phyloP scores from a whole-genome alignment of 2,329 filamentous ascomycete genomes.

The Fusarium mundagurra region DNA sequence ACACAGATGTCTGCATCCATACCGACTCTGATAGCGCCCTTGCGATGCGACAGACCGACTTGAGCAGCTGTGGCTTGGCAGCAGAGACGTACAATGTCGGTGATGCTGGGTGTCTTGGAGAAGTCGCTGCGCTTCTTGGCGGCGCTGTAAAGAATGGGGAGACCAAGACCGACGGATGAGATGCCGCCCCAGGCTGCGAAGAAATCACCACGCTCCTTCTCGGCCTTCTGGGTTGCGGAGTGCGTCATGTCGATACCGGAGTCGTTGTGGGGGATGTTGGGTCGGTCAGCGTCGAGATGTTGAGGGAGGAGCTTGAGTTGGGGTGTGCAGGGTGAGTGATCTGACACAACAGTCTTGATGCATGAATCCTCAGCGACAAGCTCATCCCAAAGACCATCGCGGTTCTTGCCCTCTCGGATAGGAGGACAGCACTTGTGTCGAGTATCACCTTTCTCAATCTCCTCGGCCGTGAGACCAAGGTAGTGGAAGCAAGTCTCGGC shows the following conservation, averaged over 20 bases:
- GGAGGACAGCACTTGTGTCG: conserved; percentile 96
- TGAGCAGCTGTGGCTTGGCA: conserved; percentile 87
- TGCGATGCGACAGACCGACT: conserved; percentile 79
- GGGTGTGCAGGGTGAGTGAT: conserved; percentile 96
- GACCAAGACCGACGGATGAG: conserved; percentile 88
- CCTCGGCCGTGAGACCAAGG: conserved; percentile 83
- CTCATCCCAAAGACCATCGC: conserved; percentile 88
- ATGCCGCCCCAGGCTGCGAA: conserved; percentile 97
- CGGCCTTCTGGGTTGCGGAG: conserved; percentile 45
- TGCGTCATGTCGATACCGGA: conserved; percentile 62
- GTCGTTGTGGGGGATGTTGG: conserved; percentile 59
- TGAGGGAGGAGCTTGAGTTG: conserved; percentile 88
- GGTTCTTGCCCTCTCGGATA: conserved; percentile 83
- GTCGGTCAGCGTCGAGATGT: conserved; percentile 57
- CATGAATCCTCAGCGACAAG: conserved; percentile 76
- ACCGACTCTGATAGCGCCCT: conserved; percentile 83
- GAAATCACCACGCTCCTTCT: conserved; percentile 77
- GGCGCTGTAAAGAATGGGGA: conserved; percentile 90
- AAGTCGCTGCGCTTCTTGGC: conserved; percentile 68
- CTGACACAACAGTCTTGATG: conserved; percentile 90
- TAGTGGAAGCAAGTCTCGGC: conserved; percentile 98
- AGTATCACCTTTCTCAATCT: conserved; percentile 85
- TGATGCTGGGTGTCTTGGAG: conserved; percentile 61
- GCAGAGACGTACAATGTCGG: conserved; percentile 88
- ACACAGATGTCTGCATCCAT: conserved; percentile 92